Conservation (phyloP, 1,139 yeast species). For the Blastobotrys ciferrii region DNA sequence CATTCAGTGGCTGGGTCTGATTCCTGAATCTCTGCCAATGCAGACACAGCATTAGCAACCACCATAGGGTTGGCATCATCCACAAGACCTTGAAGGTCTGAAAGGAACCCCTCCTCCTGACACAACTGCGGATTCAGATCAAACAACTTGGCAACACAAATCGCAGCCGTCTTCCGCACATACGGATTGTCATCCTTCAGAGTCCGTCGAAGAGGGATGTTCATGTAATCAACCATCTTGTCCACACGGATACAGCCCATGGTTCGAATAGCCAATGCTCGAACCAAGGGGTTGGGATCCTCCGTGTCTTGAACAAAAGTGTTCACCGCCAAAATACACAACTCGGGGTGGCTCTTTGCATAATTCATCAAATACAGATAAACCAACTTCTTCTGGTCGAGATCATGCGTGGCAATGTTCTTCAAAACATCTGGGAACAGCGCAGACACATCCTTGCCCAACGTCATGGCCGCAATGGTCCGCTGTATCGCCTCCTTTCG, state of each 20-base stretch:
- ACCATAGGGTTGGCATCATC: slow-evolving; percentile 96
- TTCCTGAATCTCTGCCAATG: slow-evolving; percentile 79
- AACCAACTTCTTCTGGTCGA: slow-evolving; percentile 95
- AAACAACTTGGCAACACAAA: slow-evolving; percentile 92
- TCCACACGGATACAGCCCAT: slow-evolving; percentile 98
- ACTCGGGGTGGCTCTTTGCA: slow-evolving; percentile 93
- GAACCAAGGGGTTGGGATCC: slow-evolving; percentile 92
- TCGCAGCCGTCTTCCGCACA: slow-evolving; percentile 96
- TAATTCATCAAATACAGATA: slow-evolving; percentile 94
- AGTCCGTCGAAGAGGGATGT: slow-evolving; percentile 81
- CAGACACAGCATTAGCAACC: slow-evolving; percentile 80
- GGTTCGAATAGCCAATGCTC: slow-evolving; percentile 95
- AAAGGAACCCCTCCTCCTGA: slow-evolving; percentile 82
- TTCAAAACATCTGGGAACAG: slow-evolving; percentile 94
- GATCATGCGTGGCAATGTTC: slow-evolving; percentile 94
- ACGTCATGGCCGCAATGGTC: slow-evolving; percentile 97
- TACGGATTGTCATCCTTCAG: slow-evolving; percentile 92
- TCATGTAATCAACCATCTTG: slow-evolving; percentile 92
- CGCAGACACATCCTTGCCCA: slow-evolving; percentile 96
- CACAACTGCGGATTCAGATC: slow-evolving; percentile 82
- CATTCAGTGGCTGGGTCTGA: slow-evolving; percentile 56
- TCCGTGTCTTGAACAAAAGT: slow-evolving; percentile 93
- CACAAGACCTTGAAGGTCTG: slow-evolving; percentile 63
- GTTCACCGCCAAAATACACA: slow-evolving; percentile 93
- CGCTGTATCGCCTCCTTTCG: slow-evolving; percentile 91